Evolutionary conservation across 352 stramenopile species (phyloP), one percentile per base, ranked within the genome.

Genomic region (Thalassiosira sp.): DNA sequence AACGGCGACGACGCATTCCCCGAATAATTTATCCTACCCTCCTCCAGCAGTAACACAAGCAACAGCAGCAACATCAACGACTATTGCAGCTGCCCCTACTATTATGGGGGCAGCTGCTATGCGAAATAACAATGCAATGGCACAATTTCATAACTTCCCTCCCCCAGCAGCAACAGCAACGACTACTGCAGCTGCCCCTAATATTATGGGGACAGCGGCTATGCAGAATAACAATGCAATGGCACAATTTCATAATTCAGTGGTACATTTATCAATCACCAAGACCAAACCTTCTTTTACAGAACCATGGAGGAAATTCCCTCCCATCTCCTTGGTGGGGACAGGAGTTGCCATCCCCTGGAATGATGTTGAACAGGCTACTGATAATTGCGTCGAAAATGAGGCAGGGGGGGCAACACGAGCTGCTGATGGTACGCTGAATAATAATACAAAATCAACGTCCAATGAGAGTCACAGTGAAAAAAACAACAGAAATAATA

Each of bases 271-370:
- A 31, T 66, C 61, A 3, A 58, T 77, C 6, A 54, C 40, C 5
- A 65, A 72, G 27, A 24, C 52, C 6, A 27, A 45, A 61, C 68
- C 68, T 18, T 72, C 59, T 13, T 77, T 59, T 22, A 67, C 48
- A 11, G 68, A 77, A 59, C 68, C 68, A 40, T 77, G 68, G 68
- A 52, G 43, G 20, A 59, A 62, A 24, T 37, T 67, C 37, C 43
- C 49, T 28, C 59, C 54, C 10, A 22, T 57, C 48, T 61, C 68
- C 18, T 37, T 72, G 15, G 24, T 54, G 3, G 68, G 58, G 35
- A 48, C 31, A 3, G 68, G 68, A 43, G n/a, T 77, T 24, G 31
- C 72, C 6, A 24, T 77, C 28, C 22, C 42, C 3, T 69, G 62
- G 37, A 35, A 66, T 16, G 0, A 40, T 10, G 49, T 18, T 42